Evolutionary conservation across 2,329 filamentous ascomycete genomes (phyloP), one percentile per base, ranked within the genome.

Genomic region (Rhinocladiella mackenziei): DNA sequence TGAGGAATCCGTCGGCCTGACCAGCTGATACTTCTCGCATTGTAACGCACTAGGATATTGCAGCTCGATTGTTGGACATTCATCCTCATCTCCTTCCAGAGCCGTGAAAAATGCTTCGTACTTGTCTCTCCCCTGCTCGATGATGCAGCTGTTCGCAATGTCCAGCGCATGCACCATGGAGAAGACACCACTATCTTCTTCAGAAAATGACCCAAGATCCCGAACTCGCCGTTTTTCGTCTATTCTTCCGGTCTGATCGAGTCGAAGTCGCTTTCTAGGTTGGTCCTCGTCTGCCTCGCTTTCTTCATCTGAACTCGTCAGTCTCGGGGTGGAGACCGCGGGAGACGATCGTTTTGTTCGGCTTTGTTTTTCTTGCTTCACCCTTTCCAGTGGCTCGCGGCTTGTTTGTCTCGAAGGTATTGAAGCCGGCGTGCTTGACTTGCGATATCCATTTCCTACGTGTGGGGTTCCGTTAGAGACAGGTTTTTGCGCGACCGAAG

Each of bases 1-100:
- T 6, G 51, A 49, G 53, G 89, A 85, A 54, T 83, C 83, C 54
- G 94, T 86, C 35, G 86, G 86, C 60, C 79, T 80, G 19, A 91
- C 83, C 7, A 92, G 76, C 57, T 89, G 78, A 60, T 86, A 89
- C 80, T 75, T 79, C 66, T 92, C 86, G 17, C 41, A 18, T 40
- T 77, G 76, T 43, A 80, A 77, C 50, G 75, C 71, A 63, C 86
- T 89, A 7, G 92, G 91, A 65, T 97, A 97, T 63, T 92, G 86
- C 56, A 97, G 69, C 60, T 82, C 72, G 47, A 94, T 65, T 19
- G 63, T 60, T 14, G 71, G 63, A 35, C 68, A 65, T 9, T 64
- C 62, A 62, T 63, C 30, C 65, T 68, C 9, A 68, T 67, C 56
- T 74, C 76, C 17, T 72, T 75, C 18, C 70, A 68, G 51, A 69